Percentiles rank a stretch among this genome's conserved stretches.
These are phyloP conservation scores for Zygosaccharomyces pseudorouxii DNA, from an alignment of 805 yeast genomes.

Conservation along the genomic window DNA sequence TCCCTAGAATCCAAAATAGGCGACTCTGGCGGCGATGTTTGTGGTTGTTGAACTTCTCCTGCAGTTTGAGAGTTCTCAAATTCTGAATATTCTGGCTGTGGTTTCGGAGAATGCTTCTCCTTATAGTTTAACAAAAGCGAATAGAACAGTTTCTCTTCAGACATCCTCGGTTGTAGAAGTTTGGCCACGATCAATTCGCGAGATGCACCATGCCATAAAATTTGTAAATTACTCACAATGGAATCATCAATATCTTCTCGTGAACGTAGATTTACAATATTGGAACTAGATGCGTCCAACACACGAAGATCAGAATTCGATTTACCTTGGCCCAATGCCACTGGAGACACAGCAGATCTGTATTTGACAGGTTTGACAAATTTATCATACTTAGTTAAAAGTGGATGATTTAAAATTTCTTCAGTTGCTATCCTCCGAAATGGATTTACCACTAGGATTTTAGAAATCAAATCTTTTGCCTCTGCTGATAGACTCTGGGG, in stretches of 20 bases:
- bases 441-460: constrained; percentile 70
- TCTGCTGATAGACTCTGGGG: constrained; percentile 58
- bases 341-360: constrained; percentile 5
- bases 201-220: constrained; percentile 75
- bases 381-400: constrained; percentile 59
- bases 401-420: constrained; percentile 68
- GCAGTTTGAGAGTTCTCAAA: neutral
- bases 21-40: neutral
- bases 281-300: constrained; percentile 17
- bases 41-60: neutral
- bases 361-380: constrained; percentile 24
- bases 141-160: constrained; percentile 77
- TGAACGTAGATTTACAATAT: constrained; percentile 21
- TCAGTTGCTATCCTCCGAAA: constrained; percentile 63
- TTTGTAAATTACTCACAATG: constrained; percentile 68
- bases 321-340: constrained; percentile 21
- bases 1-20: no score
- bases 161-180: constrained; percentile 51
- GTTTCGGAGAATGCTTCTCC: constrained; percentile 49
- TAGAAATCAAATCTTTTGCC: constrained; percentile 61
- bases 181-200: constrained; percentile 51
- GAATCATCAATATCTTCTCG: constrained; percentile 61
- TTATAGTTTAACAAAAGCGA: constrained; percentile 69
- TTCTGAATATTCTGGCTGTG: neutral
- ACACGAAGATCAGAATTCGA: constrained; percentile 30